Base-by-base conservation (phyloP, 176 grass and related monocot genomes). In the Sorghum bicolor region DNA sequence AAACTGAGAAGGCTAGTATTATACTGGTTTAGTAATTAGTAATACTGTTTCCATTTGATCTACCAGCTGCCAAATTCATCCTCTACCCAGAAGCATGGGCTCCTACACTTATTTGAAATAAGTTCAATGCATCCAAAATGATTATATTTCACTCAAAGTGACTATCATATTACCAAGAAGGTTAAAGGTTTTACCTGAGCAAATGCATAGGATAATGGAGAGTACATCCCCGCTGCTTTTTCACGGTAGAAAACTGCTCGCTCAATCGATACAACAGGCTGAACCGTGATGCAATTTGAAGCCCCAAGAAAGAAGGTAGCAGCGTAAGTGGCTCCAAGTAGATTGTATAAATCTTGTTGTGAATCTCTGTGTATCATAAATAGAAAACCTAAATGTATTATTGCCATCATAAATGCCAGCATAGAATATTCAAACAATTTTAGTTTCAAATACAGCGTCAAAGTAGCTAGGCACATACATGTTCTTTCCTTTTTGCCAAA, bases 161-260 rank as follows among this genome's bases (percentile, higher is more conserved):
- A 37, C 61, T 20, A 14, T 1, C 19, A 22, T 9, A 24, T n/a
- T 69, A 25, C 30, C n/a, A 66, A 80, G 14, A 90, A 40, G 45
- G 64, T 79, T 39, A 17, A n/a, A 63, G 58, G 74, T 70, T 86
- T 70, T 86, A 97, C 95, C 84, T 94, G 95, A 69, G 92, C 90
- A 86, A 97, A 89, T 62, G 95, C 95, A 48, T 94, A 97, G 58
- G 95, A 80, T 68, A 97, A 80, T 37, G 95, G 84, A 76, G 95
- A 97, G 88, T 97, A 97, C 95, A 94, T 94, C 65, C 95, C 95
- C 0, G 95, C 95, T 70, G 95, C 95, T 40, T 85, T 97, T 86
- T 97, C 95, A 17, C 92, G 92, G 64, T 97, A 97, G 78, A 91
- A 94, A 60, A 97, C 95, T 24, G 92, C 79, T 75, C 95, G 82